phyloP scores from a whole-genome alignment of 139 green algal species.

The Tetratostichococcus sp. region DNA sequence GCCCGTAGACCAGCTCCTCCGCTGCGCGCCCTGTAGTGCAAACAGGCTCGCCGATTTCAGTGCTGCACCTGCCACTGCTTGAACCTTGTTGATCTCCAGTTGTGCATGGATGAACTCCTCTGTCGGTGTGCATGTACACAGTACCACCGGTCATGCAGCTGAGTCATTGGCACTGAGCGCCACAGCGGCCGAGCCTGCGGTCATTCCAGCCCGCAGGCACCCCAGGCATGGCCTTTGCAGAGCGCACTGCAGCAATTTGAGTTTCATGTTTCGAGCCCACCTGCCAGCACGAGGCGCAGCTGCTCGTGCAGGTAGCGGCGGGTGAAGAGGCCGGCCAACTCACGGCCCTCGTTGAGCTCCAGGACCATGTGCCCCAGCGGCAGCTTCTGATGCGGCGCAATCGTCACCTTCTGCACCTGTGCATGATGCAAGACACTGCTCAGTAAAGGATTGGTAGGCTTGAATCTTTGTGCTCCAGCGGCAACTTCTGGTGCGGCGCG shows the following conservation, averaged over 20 bases:
- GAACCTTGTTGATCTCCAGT: no score
- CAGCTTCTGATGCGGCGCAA: constrained; percentile 62
- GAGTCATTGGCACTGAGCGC: no score
- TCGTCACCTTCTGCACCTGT: constrained; percentile 52
- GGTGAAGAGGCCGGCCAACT: constrained; percentile 59
- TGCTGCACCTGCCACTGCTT: no score
- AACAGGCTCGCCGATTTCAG: background rate
- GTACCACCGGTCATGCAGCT: no score
- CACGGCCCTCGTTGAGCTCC: constrained; percentile 53
- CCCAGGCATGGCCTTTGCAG: no score
- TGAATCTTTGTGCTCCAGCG: constrained; percentile 63
- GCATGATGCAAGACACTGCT: background rate
- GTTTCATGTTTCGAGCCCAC: no score
- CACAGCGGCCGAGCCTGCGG: no score
- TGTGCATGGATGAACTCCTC: no score
- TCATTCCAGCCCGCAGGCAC: no score
- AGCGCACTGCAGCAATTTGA: no score
- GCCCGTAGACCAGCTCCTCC: constrained; percentile 57
- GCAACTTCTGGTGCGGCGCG: constrained; percentile 58
- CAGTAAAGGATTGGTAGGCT: no score
- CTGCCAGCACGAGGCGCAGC: constrained; percentile 66
- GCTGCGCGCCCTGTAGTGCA: constrained; percentile 35
- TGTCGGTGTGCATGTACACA: no score
- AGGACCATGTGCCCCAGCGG: constrained; percentile 79
- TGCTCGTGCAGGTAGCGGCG: constrained; percentile 74